phyloP scores from a whole-genome alignment of 257 asterid genomes.

The Lithospermum erythrorhizon region DNA sequence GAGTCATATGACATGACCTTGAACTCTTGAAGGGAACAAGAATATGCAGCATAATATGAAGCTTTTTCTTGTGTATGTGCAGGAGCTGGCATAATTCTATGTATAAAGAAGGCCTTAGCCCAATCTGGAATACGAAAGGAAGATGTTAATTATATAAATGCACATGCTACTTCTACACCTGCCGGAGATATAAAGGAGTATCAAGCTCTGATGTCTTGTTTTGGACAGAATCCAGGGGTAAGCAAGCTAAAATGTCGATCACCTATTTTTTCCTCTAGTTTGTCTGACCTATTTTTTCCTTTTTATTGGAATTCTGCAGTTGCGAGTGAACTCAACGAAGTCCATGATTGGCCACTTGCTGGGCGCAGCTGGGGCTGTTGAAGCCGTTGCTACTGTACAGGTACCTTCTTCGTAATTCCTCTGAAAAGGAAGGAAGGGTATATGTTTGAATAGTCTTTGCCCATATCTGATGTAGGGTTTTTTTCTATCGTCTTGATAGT shows the following conservation, averaged over 20 bases:
- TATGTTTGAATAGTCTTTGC: neutral
- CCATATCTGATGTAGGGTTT: neutral
- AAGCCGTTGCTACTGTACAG: conserved; percentile 35
- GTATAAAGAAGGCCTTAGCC: conserved; percentile 33
- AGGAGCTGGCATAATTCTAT: conserved; percentile 27
- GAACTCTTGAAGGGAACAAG: neutral
- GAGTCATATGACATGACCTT: neutral
- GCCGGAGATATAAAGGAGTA: conserved; percentile 30
- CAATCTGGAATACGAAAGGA: conserved; percentile 28
- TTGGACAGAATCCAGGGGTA: conserved; percentile 33
- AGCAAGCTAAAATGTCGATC: neutral
- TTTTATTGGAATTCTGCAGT: conserved; percentile 13
- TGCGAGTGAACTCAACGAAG: conserved; percentile 35
- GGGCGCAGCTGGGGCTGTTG: conserved; percentile 47
- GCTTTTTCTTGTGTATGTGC: neutral
- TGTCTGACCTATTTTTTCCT: neutral
- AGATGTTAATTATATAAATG: conserved; percentile 37
- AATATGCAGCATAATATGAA: neutral
- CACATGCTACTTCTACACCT: conserved; percentile 38
- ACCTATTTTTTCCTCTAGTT: neutral
- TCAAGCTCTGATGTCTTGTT: conserved; percentile 25
- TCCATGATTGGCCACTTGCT: conserved; percentile 41
- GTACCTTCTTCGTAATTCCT: conserved; percentile 11
- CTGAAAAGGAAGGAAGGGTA: neutral
- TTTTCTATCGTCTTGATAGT: neutral